These are phyloP conservation scores for Blastobotrys persicus DNA, from an alignment of 1,139 yeast genomes.

Conservation along the genomic window DNA sequence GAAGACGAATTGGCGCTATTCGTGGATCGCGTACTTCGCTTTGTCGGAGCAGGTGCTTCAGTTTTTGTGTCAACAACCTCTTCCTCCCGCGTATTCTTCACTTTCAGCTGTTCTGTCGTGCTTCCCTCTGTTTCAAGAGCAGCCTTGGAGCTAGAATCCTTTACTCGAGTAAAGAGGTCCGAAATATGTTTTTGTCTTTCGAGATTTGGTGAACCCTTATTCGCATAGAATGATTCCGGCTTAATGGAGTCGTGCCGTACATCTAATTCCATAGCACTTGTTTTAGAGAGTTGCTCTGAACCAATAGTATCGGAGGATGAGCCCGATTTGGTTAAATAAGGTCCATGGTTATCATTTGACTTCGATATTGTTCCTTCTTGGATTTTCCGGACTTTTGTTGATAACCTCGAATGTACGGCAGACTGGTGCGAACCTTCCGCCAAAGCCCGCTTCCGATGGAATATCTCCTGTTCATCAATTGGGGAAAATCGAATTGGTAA, in stretches of 20 bases:
- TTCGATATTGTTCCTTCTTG: not conserved
- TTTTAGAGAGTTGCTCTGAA: not conserved
- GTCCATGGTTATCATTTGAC: too few relatives aligned
- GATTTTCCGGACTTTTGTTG: not conserved
- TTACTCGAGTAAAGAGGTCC: not conserved
- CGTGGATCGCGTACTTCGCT: conserved; percentile 8
- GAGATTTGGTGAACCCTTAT: not conserved
- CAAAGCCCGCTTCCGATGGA: not conserved
- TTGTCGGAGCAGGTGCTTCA: not conserved
- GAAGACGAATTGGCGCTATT: conserved; percentile 11
- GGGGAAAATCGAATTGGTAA: not conserved
- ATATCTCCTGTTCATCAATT: not conserved
- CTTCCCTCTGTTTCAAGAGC: too few relatives aligned
- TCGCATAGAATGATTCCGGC: not conserved
- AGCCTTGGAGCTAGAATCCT: too few relatives aligned
- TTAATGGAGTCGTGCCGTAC: too few relatives aligned
- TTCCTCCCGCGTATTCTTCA: not conserved
- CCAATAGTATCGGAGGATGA: too few relatives aligned
- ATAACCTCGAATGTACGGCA: not conserved
- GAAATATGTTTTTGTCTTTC: not conserved
- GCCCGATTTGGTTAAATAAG: too few relatives aligned
- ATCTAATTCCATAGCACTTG: not conserved
- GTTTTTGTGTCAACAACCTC: not conserved
- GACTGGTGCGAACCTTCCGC: not conserved
- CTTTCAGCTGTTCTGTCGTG: not conserved